Evolutionary conservation across 129 eudicot species (phyloP).

Genomic region (Pseudognaphalium luteoalbum): DNA sequence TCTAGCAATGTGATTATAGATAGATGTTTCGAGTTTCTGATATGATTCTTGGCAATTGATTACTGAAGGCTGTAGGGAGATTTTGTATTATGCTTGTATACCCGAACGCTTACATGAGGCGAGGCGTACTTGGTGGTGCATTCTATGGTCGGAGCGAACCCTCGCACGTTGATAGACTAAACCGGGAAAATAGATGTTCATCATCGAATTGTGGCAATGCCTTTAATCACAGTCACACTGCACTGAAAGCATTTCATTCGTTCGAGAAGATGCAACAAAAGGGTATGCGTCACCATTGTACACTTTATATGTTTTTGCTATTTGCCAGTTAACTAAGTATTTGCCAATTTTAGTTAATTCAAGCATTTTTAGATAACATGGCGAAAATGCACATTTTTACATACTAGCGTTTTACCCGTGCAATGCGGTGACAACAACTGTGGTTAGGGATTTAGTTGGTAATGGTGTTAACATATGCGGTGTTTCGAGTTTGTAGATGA

Average conservation of each 20-base stretch:
- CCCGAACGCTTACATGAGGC: conserved; percentile 44
- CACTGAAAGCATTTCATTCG: conserved; percentile 36
- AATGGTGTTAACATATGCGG: too few species aligned
- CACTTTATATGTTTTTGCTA: not conserved
- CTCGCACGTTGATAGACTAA: conserved; percentile 24
- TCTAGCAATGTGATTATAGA: too few species aligned
- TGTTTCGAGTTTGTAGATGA: too few species aligned
- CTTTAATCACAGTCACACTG: conserved; percentile 28
- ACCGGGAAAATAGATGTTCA: conserved; percentile 33
- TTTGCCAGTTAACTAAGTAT: not conserved
- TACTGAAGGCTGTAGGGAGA: conserved; percentile 27
- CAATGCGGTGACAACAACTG: too few species aligned
- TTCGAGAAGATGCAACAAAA: conserved; percentile 30
- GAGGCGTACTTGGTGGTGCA: conserved; percentile 38
- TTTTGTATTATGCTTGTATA: conserved; percentile 41
- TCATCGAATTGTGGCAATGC: conserved; percentile 36
- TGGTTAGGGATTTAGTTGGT: too few species aligned
- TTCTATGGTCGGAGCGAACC: conserved; percentile 35
- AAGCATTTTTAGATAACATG: not conserved
- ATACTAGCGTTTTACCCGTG: not conserved
- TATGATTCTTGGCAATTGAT: conserved; percentile 15
- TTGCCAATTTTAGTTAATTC: not conserved
- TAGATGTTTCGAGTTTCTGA: not conserved
- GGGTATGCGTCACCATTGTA: conserved; percentile 36
- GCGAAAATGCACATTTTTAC: not conserved